Percentiles rank a stretch among this genome's conserved stretches.
phyloP scores from a whole-genome alignment of 768 basidiomycete species.

The Pisolithus orientalis region DNA sequence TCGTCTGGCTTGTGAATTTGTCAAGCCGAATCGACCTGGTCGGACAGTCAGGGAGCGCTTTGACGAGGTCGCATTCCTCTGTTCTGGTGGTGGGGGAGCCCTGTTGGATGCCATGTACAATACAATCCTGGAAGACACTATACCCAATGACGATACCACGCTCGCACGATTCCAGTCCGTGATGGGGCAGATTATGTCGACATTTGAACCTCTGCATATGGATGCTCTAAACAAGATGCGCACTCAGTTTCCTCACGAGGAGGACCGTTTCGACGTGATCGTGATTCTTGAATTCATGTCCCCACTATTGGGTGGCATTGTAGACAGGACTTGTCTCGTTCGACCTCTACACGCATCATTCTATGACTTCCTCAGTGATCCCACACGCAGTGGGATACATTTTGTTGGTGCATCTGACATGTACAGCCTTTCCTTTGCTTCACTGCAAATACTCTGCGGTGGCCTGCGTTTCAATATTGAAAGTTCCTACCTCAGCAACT shows the following conservation, averaged over 20 bases:
- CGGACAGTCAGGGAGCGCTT: not conserved
- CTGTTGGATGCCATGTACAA: not conserved
- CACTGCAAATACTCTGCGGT: not conserved
- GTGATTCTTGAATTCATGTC: not conserved
- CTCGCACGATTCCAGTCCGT: not conserved
- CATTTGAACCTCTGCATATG: not conserved
- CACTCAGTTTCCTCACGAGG: not conserved
- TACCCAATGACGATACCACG: not conserved
- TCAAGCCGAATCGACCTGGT: not conserved
- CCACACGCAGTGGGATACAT: conserved; percentile 7
- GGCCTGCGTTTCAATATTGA: not conserved
- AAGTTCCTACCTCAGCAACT: not conserved
- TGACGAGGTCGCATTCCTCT: not conserved
- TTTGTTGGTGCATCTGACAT: not conserved
- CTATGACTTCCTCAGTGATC: conserved; percentile 17
- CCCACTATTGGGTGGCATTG: conserved; percentile 1
- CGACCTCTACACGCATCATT: conserved; percentile 23
- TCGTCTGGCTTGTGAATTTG: not conserved
- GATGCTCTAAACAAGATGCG: not conserved
- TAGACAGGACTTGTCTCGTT: not conserved
- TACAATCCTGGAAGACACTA: not conserved
- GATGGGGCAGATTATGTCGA: not conserved
- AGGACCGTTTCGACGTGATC: not conserved
- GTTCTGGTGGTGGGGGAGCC: not conserved
- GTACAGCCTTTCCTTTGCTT: not conserved